These are phyloP conservation scores for Lophium mytilinum DNA, from an alignment of 495 filamentous ascomycete species.

Conservation along the genomic window DNA sequence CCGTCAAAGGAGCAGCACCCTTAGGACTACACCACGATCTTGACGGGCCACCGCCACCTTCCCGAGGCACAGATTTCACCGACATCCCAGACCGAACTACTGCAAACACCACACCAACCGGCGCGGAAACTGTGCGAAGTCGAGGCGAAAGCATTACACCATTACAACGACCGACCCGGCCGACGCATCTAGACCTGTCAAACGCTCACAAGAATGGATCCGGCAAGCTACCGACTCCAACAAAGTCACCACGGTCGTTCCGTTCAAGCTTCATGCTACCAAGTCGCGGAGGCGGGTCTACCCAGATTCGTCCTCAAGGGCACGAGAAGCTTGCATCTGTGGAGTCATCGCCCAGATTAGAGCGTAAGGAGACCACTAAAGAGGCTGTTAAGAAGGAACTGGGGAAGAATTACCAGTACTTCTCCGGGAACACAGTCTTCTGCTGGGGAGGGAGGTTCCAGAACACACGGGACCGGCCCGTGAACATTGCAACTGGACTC, in stretches of 20 bases:
- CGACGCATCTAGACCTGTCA: constrained; percentile 23
- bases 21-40: constrained; percentile 40
- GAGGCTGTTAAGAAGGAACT: constrained; percentile 38
- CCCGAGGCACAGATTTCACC: constrained; percentile 72
- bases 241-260: constrained; percentile 65
- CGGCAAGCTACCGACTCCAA: constrained; percentile 45
- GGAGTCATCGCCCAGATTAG: constrained; percentile 61
- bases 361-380: constrained; percentile 32
- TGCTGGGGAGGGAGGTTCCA: constrained; percentile 77
- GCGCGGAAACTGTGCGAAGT: constrained; percentile 56
- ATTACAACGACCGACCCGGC: constrained; percentile 46
- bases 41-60: constrained; percentile 53
- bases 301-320: constrained; percentile 42
- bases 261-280: constrained; percentile 58
- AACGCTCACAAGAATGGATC: constrained; percentile 38
- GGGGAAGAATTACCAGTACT: constrained; percentile 82
- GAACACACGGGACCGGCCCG: constrained; percentile 80
- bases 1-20: constrained; percentile 12
- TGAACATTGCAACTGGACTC: constrained; percentile 81
- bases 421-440: constrained; percentile 84
- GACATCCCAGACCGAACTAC: constrained; percentile 61
- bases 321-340: constrained; percentile 71
- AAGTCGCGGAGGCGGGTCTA: constrained; percentile 33
- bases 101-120: constrained; percentile 65
- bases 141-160: constrained; percentile 67